Base-by-base conservation (phyloP, 306 rosid genomes). In the Senna tora region DNA sequence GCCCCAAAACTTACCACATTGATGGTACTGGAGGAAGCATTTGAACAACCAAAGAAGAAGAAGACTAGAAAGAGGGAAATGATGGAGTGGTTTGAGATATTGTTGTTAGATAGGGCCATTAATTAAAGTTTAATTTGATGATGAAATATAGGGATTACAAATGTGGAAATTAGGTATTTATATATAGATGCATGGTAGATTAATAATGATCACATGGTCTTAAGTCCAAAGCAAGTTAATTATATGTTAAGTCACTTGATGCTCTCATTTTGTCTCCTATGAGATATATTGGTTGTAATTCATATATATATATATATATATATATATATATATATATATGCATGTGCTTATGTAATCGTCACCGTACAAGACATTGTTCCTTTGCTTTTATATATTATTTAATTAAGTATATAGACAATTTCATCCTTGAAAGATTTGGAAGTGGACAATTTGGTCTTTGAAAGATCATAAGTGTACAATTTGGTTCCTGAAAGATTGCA, bases 1-100 rank as follows among this genome's bases (percentile, higher is more conserved):
- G 86, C 86, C 10, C 86, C 86, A 6, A 30, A 51, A 16, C 58
- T 82, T 7, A 69, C 32, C 49, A 82, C 86, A 64, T 82, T 78
- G 17, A 82, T 58, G 10, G 14, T 12, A n/a, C 6, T 33, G 6
- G 36, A 9, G n/a, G 46, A n/a, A 20, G 74, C 78, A 64, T 45
- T 73, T 2, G 77, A 65, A 15, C 71, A 5, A 22, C 69, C 28
- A 1, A 51, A 45, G 22, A 67, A 38, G 46, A 69, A 16, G 33
- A 56, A 46, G 41, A n/a, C 54, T 42, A 58, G 11, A 45, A 69
- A 51, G 36, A 69, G 36, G 72, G 54, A 63, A 34, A 58, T 12
- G 36, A 65, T 30, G 16, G 36, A 46, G 58, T 65, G 33, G 13
- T 17, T 55, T 55, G 55, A 34, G 55, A 39, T 20, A 41, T 71